Evolutionary conservation across 2,329 filamentous ascomycete species (phyloP).

Genomic region (Fonsecaea nubica): DNA sequence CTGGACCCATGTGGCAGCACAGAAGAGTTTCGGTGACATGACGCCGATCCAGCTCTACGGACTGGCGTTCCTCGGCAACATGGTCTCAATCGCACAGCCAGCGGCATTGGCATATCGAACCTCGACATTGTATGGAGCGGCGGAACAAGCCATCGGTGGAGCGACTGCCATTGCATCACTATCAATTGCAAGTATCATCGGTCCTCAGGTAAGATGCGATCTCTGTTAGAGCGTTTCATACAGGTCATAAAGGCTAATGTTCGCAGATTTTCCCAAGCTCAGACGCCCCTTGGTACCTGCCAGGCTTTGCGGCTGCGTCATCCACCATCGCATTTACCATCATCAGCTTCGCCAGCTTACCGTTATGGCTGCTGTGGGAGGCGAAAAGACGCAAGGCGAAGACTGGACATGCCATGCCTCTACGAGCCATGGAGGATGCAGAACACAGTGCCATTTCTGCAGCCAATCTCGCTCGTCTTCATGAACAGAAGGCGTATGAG

Average conservation of each 20-base stretch:
- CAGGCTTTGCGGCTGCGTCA: conserved; percentile 35
- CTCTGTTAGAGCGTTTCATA: background rate
- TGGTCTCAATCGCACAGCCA: conserved; percentile 36
- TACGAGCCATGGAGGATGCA: conserved; percentile 35
- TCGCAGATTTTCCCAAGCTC: conserved; percentile 29
- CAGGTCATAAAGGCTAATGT: background rate
- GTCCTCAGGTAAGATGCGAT: conserved; percentile 30
- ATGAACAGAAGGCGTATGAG: conserved; percentile 22
- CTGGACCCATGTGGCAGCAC: conserved; percentile 39
- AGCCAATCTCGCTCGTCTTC: conserved; percentile 18
- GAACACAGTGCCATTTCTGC: conserved; percentile 22
- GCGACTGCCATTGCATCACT: conserved; percentile 39
- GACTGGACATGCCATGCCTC: conserved; percentile 37
- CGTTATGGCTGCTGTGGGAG: conserved; percentile 33
- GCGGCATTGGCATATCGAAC: conserved; percentile 31
- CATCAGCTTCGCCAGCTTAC: conserved; percentile 32
- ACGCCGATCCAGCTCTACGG: conserved; percentile 37
- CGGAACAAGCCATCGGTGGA: conserved; percentile 40
- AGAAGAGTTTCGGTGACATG: conserved; percentile 34
- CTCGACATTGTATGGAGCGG: conserved; percentile 38
- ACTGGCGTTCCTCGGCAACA: conserved; percentile 38
- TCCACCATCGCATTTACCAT: conserved; percentile 33
- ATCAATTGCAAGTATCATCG: conserved; percentile 39
- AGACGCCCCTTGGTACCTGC: conserved; percentile 32
- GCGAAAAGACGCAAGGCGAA: conserved; percentile 33